A percentile compares a stretch with the other conserved stretches of the same genome.
Conservation (phyloP, 345 rosid genomes). For the Citrus mangshanensis region DNA sequence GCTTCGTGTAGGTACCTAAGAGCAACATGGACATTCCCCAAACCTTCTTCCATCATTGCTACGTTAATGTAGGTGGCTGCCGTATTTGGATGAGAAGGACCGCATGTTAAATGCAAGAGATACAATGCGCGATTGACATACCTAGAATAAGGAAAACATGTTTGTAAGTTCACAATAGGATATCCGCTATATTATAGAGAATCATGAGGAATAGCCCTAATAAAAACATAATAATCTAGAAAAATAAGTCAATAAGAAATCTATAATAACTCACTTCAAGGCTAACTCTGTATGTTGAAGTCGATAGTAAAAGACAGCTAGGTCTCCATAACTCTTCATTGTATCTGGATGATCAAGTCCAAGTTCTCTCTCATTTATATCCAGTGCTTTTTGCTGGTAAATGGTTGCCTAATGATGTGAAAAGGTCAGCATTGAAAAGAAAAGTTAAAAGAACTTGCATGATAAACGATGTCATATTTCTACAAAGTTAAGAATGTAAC, state of each 20-base stretch:
- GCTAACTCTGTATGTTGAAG: conserved; percentile 98
- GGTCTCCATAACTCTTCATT: conserved; percentile 97
- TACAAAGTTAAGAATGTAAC: neutral
- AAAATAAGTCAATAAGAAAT: conserved; percentile 18
- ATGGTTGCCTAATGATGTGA: conserved; percentile 73
- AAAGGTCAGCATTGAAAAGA: conserved; percentile 15
- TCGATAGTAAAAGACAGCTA: conserved; percentile 96
- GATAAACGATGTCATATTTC: neutral
- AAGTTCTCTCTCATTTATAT: conserved; percentile 96
- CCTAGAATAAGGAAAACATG: conserved; percentile 40
- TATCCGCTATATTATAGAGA: neutral
- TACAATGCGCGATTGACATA: conserved; percentile 93
- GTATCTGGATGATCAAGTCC: conserved; percentile 99
- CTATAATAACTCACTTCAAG: conserved; percentile 62
- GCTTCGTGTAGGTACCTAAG: conserved; percentile 96
- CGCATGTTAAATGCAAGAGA: conserved; percentile 91
- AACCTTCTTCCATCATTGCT: conserved; percentile 99
- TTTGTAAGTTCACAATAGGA: conserved; percentile 1
- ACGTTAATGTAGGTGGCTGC: conserved; percentile 97
- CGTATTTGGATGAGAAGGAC: conserved; percentile 94
- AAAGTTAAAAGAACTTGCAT: neutral
- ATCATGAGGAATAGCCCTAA: neutral
- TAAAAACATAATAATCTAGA: neutral
- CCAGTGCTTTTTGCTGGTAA: conserved; percentile 96
- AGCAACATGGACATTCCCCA: conserved; percentile 95